Evolutionary conservation across 176 grass and related monocot species (phyloP).

Genomic region (Leersia perrieri): DNA sequence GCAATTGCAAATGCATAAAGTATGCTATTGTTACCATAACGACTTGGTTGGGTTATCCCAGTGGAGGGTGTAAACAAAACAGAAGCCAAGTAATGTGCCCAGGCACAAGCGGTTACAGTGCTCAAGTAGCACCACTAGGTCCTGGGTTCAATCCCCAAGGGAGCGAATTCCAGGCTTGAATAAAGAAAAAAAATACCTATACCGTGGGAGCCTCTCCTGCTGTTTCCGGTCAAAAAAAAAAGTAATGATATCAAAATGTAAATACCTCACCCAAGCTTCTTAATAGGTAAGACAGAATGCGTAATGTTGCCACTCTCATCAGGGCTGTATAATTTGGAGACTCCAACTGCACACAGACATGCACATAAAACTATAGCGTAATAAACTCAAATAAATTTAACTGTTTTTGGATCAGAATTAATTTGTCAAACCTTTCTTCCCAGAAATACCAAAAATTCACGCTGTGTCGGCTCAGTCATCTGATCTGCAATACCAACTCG

Average conservation of each 20-base stretch:
- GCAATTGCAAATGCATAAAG: conserved; percentile 16
- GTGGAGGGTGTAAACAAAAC: neutral
- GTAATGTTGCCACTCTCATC: conserved; percentile 69
- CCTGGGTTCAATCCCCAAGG: too few relatives aligned
- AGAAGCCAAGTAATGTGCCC: conserved; percentile 2
- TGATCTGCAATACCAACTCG: conserved; percentile 92
- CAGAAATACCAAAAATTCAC: conserved; percentile 83
- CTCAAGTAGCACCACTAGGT: too few relatives aligned
- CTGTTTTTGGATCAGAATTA: conserved; percentile 23
- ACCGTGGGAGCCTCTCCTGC: too few relatives aligned
- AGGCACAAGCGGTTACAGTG: too few relatives aligned
- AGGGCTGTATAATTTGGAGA: conserved; percentile 73
- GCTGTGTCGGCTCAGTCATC: conserved; percentile 81
- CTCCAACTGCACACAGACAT: conserved; percentile 67
- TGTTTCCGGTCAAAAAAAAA: too few relatives aligned
- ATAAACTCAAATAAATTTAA: conserved; percentile 7
- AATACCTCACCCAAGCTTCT: conserved; percentile 87
- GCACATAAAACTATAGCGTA: neutral
- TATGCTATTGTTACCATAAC: neutral
- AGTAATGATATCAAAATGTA: neutral
- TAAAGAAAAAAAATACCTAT: too few relatives aligned
- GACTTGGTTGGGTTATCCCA: neutral
- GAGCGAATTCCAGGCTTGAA: too few relatives aligned
- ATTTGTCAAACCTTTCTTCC: conserved; percentile 73
- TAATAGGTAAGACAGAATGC: conserved; percentile 89